Evolutionary conservation across 2,329 filamentous ascomycete genomes (phyloP).

Genomic region (Graphium sp.): DNA sequence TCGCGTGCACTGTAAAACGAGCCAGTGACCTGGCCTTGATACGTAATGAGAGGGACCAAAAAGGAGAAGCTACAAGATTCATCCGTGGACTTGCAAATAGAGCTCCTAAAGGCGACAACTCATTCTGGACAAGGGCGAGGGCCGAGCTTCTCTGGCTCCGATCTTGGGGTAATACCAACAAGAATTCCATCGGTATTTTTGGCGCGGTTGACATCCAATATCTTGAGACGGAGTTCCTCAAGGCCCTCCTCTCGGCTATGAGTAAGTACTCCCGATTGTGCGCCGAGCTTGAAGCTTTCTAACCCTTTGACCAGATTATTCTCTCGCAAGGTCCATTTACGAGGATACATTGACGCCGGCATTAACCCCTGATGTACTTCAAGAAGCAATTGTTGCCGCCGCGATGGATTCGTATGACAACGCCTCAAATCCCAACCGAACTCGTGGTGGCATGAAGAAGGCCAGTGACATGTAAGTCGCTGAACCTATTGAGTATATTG

Average conservation of each 20-base stretch:
- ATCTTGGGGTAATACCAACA: constrained; percentile 42
- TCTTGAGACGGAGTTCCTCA: constrained; percentile 57
- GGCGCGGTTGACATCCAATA: constrained; percentile 41
- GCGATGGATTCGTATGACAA: constrained; percentile 64
- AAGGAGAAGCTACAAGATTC: constrained; percentile 38
- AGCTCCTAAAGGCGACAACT: constrained; percentile 41
- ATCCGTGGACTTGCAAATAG: constrained; percentile 32
- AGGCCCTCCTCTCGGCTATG: constrained; percentile 42
- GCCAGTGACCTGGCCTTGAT: constrained; percentile 48
- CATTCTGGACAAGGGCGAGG: constrained; percentile 43
- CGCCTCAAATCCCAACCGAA: constrained; percentile 65
- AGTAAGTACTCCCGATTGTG: constrained; percentile 26
- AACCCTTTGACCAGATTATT: constrained; percentile 29
- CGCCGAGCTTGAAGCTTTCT: neutral
- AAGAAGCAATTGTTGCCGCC: constrained; percentile 42
- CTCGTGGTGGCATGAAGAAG: constrained; percentile 59
- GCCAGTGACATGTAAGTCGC: constrained; percentile 53
- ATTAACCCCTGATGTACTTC: constrained; percentile 31
- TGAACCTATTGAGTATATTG: neutral
- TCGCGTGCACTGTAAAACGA: constrained; percentile 30
- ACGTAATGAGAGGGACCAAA: constrained; percentile 47
- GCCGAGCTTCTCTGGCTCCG: constrained; percentile 57
- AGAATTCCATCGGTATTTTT: constrained; percentile 40
- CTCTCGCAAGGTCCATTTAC: constrained; percentile 45
- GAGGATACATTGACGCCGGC: constrained; percentile 30